Evolutionary conservation across 257 asterid genomes (phyloP), one percentile per base, ranked within the genome.

Genomic region (Eucommia ulmoides): DNA sequence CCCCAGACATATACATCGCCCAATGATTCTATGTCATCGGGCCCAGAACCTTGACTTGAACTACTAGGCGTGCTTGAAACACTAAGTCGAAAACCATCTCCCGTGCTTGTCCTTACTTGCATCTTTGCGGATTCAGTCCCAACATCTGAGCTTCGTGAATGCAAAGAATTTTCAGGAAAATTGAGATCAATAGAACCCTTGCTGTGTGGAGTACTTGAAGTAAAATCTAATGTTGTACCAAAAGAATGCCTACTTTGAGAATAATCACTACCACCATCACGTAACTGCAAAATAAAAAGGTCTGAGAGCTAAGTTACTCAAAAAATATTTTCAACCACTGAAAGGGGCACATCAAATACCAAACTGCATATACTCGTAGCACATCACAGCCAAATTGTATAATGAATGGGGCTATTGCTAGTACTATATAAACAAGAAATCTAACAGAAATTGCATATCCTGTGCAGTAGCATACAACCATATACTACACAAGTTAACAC

Each of bases 1-100:
- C 98, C 98, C 98, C 98, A 89, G n/a, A 89, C 78, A 59, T 74
- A 89, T 54, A 89, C 93, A 69, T 89, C 98, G 19, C 98, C 98
- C 17, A 85, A 74, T 33, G 96, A 82, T 75, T 89, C 98, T 66
- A 85, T 74, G 74, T 89, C 98, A 51, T 89, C 98, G n/a, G 74
- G 88, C 25, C 96, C 98, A 11, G 92, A 82, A 54, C 86, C 79
- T 59, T 68, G 78, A 74, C 96, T 85, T 16, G 96, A 85, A 57
- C 94, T 80, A 67, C 96, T 88, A 41, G 95, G 94, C 54, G 82
- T 83, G 69, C 96, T 85, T 2, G 98, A 89, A 58, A 89, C 93
- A 50, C 98, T 89, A 54, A 85, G 65, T 55, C 94, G 85, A 54
- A 82, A 80, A 76, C 98, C 96, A 76, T 89, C 98, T 61, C 76